phyloP scores from a whole-genome alignment of 768 basidiomycete genomes.

The Kwoniella botswanensis region DNA sequence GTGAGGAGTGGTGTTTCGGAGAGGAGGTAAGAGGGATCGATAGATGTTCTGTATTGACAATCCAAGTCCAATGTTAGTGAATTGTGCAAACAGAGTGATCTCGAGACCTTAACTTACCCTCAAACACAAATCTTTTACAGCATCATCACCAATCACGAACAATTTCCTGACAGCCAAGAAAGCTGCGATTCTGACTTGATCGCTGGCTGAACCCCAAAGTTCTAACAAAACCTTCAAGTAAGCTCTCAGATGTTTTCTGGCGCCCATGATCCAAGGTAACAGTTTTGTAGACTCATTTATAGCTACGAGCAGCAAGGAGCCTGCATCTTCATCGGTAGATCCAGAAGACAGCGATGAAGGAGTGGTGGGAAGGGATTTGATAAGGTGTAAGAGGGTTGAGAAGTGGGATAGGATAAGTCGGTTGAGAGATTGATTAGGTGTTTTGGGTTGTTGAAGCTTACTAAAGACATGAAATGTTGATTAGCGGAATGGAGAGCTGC shows the following conservation, averaged over 20 bases:
- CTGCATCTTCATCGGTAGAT: slow-evolving; percentile 37
- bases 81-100: background rate
- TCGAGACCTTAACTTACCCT: slow-evolving; percentile 66
- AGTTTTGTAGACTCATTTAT: slow-evolving; percentile 85
- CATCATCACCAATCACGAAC: slow-evolving; percentile 75
- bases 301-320: slow-evolving; percentile 64
- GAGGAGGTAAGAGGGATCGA: slow-evolving; percentile 76
- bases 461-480: slow-evolving; percentile 53
- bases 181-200: slow-evolving; percentile 79
- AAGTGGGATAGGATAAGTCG: slow-evolving; percentile 89
- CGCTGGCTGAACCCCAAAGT: slow-evolving; percentile 80
- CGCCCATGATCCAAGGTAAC: slow-evolving; percentile 82
- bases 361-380: slow-evolving; percentile 73
- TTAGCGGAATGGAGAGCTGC: background rate
- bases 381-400: slow-evolving; percentile 78
- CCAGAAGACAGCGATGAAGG: slow-evolving; percentile 50
- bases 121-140: slow-evolving; percentile 80
- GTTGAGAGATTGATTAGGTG: slow-evolving; percentile 80
- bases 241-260: slow-evolving; percentile 78
- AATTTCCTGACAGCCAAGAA: slow-evolving; percentile 83
- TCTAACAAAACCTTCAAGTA: slow-evolving; percentile 88
- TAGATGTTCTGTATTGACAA: slow-evolving; percentile 73
- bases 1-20: slow-evolving; percentile 82
- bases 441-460: slow-evolving; percentile 79
- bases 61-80: too few relatives aligned